Base-by-base conservation (phyloP, 2,329 filamentous ascomycete species). In the Aureobasidium subglaciale region DNA sequence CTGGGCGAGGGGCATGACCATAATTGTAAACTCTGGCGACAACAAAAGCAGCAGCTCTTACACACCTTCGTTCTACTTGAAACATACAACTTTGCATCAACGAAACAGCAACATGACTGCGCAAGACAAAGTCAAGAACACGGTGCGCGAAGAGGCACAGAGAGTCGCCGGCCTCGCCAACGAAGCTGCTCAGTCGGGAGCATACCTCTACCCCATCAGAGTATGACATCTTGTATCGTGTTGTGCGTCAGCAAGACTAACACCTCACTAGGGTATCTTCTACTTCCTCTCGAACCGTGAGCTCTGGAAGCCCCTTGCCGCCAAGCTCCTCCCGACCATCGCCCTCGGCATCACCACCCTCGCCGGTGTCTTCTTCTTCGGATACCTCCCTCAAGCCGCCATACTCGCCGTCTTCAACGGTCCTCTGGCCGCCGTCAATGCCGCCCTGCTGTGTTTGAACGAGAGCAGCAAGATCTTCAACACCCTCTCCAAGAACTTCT, bases 151-250 rank as follows among this genome's bases (percentile, higher is more conserved):
- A 61, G 91, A 96, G 66, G 84, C 85, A 56, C 77, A 81, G 59
- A 83, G 84, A 60, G 80, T 87, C 55, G 82, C 76, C 62, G 71
- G 71, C 15, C 75, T 90, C 34, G 78, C 88, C 38, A 72, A 78
- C 37, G 83, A 89, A 64, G 88, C 89, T 29, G 81, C 84, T 50
- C 82, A 78, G 63, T 95, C 90, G 60, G 82, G 84, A 48, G 83
- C 90, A 22, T 96, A 93, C 67, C 71, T 95, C 60, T 96, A 96
- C 71, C 92, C 92, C 24, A 78, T 96, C 71, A 90, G 81, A 70
- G 81, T 79, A 68, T 56, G 64, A 37, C 38, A 4, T 18, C 29
- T 4, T 27, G 4, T n/a, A 24, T 6, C 16, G 3, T 24, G 18
- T 8, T 13, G 3, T 24, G 18, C 5, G 20, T 13, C 9, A 6